These are phyloP conservation scores for Melianthus villosus DNA, from an alignment of 441 rosid species.

Conservation along the genomic window DNA sequence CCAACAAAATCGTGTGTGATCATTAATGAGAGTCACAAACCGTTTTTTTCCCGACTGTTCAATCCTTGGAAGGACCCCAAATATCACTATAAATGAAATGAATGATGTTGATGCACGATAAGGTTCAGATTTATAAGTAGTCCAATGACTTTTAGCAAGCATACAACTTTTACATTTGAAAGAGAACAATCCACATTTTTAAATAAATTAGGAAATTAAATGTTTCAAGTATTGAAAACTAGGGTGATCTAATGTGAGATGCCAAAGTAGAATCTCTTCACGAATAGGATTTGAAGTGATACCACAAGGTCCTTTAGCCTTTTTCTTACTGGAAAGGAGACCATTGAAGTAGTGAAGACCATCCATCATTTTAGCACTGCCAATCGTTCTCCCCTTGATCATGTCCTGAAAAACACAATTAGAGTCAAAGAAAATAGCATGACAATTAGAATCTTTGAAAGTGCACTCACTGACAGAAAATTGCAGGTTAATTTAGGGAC, in stretches of 20 bases:
- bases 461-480: background rate
- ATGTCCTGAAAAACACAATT: conserved; percentile 2
- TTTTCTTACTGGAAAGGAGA: background rate
- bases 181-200: background rate
- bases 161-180: background rate
- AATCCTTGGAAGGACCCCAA: background rate
- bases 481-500: background rate
- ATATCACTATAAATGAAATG: conserved; percentile 2
- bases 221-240: background rate
- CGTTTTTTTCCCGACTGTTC: background rate
- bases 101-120: background rate
- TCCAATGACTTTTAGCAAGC: background rate
- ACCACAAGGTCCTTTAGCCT: background rate
- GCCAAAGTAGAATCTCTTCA: background rate
- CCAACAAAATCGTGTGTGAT: background rate
- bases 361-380: conserved; percentile 4
- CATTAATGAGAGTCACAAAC: conserved; percentile 2
- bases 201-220: background rate
- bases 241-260: background rate
- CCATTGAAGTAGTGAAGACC: conserved; percentile 2
- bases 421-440: background rate
- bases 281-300: background rate
- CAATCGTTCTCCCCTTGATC: conserved; percentile 4
- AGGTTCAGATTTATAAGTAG: background rate
- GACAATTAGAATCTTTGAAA: background rate